Conservation (phyloP, 257 asterid species). For the Solanum chiquidenum region DNA sequence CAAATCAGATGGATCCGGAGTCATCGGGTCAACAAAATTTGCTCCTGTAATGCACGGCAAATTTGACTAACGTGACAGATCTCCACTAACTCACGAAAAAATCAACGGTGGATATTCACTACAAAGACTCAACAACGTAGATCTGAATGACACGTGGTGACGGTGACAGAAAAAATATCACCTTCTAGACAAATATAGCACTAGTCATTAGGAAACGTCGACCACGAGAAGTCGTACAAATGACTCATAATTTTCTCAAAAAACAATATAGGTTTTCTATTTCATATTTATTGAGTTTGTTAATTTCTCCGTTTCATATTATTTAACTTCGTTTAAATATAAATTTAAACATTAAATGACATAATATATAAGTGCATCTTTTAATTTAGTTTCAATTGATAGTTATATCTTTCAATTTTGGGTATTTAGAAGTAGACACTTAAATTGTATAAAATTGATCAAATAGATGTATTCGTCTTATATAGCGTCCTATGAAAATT, state of each 20-base stretch:
- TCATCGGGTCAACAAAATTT: background rate
- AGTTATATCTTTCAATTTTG: too few species aligned
- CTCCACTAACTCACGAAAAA: background rate
- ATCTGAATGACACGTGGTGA: background rate
- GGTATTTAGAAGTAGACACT: too few species aligned
- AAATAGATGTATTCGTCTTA: rapidly evolving
- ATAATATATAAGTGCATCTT: too few species aligned
- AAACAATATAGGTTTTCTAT: background rate
- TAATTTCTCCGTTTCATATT: too few species aligned
- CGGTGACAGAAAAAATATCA: background rate
- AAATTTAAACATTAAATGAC: too few species aligned
- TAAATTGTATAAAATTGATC: too few species aligned
- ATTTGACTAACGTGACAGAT: background rate
- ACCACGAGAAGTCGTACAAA: background rate
- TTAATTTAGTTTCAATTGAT: too few species aligned
- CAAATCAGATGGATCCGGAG: background rate
- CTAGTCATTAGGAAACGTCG: background rate
- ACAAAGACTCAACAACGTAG: too few species aligned
- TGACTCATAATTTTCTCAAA: background rate
- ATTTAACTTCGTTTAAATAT: too few species aligned
- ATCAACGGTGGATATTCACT: background rate
- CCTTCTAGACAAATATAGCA: background rate
- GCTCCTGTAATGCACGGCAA: background rate
- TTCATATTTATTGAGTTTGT: background rate
- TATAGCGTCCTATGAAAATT: too few species aligned